phyloP scores from a whole-genome alignment of 306 rosid genomes.

The Malus asiatica region DNA sequence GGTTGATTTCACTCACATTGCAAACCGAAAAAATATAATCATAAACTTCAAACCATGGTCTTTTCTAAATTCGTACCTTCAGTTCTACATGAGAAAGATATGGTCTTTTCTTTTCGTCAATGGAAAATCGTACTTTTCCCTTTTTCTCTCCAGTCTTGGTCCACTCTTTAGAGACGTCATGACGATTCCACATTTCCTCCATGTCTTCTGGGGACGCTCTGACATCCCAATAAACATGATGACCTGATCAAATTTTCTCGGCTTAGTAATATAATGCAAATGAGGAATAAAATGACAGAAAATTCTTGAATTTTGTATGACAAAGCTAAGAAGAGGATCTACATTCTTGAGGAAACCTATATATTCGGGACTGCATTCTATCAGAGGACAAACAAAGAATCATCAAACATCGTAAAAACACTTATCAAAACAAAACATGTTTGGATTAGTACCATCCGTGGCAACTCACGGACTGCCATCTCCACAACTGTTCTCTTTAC shows the following conservation, averaged over 20 bases:
- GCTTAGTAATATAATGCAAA: background rate
- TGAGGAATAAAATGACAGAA: background rate
- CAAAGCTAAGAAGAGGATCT: background rate
- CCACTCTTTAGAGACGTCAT: constrained; percentile 62
- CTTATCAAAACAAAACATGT: background rate
- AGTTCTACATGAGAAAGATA: constrained; percentile 73
- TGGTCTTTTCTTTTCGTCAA: constrained; percentile 50
- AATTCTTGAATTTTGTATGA: background rate
- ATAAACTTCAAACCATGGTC: background rate
- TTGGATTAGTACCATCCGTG: background rate
- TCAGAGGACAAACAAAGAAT: background rate
- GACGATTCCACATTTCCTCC: constrained; percentile 83
- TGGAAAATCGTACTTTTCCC: constrained; percentile 58
- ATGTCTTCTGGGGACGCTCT: constrained; percentile 66
- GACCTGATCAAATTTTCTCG: constrained; percentile 10
- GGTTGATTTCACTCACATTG: background rate
- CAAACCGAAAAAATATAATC: background rate
- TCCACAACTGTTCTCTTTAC: background rate
- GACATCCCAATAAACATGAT: constrained; percentile 52
- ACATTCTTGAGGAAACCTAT: background rate
- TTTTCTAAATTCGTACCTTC: constrained; percentile 38
- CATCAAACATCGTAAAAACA: background rate
- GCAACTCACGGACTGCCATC: background rate
- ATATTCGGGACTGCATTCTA: background rate
- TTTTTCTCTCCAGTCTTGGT: constrained; percentile 45